Percentiles rank a stretch among this genome's conserved stretches.
Conservation (phyloP, 495 filamentous ascomycete genomes). For the Aspergillus egyptiacus region DNA sequence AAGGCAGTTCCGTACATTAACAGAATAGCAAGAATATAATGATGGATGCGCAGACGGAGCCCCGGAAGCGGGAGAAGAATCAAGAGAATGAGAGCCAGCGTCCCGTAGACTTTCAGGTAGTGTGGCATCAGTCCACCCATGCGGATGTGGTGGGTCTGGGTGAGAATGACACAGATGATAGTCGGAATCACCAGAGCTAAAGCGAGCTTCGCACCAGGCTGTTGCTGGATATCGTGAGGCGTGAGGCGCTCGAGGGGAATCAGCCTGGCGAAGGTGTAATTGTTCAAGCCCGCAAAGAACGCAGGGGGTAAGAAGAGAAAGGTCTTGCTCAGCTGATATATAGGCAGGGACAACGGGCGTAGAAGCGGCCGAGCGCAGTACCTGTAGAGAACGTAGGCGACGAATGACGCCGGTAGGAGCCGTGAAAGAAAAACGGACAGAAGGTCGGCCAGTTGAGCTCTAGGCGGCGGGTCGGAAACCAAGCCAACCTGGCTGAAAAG, state of each 20-base stretch:
- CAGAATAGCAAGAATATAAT: slow-evolving; percentile 84
- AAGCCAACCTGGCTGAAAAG: slow-evolving; percentile 75
- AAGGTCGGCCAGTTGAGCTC: slow-evolving; percentile 49
- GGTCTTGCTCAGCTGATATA: slow-evolving; percentile 61
- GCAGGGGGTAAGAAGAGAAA: slow-evolving; percentile 66
- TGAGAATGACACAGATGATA: slow-evolving; percentile 52
- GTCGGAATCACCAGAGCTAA: slow-evolving; percentile 61
- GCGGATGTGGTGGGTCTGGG: slow-evolving; percentile 69
- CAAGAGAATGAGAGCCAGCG: slow-evolving; percentile 51
- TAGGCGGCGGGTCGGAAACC: slow-evolving; percentile 66
- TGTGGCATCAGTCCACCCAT: slow-evolving; percentile 62
- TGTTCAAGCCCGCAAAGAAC: slow-evolving; percentile 76
- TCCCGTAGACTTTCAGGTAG: slow-evolving; percentile 68
- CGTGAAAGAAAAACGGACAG: slow-evolving; percentile 66
- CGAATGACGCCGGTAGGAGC: slow-evolving; percentile 71
- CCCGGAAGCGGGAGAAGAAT: slow-evolving; percentile 66
- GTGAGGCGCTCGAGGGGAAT: slow-evolving; percentile 80
- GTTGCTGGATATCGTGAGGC: slow-evolving; percentile 64
- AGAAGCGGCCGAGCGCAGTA: slow-evolving; percentile 56
- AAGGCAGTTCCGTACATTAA: slow-evolving; percentile 79
- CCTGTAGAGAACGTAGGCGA: slow-evolving; percentile 66
- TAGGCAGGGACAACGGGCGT: slow-evolving; percentile 49
- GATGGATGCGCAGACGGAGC: slow-evolving; percentile 88
- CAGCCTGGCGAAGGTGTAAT: slow-evolving; percentile 71
- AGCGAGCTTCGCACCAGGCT: slow-evolving; percentile 70